Evolutionary conservation across 768 basidiomycete genomes (phyloP).

Genomic region (Mycena galericulata): DNA sequence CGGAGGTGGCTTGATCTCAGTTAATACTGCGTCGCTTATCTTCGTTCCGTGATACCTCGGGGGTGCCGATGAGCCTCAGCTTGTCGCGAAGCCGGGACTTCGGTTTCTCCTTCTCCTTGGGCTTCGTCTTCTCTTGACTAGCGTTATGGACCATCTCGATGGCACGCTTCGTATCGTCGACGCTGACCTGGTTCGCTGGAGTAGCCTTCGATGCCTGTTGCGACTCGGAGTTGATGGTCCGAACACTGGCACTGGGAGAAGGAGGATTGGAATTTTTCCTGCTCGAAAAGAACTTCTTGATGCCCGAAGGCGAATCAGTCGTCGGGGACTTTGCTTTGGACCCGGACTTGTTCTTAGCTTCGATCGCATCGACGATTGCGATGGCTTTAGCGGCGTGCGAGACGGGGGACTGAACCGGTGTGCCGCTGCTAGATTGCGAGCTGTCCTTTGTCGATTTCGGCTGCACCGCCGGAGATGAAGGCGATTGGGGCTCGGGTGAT

Average conservation of each 20-base stretch:
- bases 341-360: conserved; percentile 57
- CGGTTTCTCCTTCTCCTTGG: conserved; percentile 28
- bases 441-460: conserved; percentile 35
- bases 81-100: conserved; percentile 49
- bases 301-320: conserved; percentile 37
- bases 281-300: conserved; percentile 54
- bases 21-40: conserved; percentile 47
- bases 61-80: conserved; percentile 50
- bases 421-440: conserved; percentile 1
- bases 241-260: conserved; percentile 4
- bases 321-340: conserved; percentile 33
- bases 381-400: conserved; percentile 72
- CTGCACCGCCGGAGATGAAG: conserved; percentile 35
- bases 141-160: conserved; percentile 35
- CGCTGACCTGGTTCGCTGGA: conserved; percentile 11
- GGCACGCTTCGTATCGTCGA: conserved; percentile 35
- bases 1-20: background rate
- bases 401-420: conserved; percentile 30
- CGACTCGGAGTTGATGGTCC: background rate
- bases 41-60: conserved; percentile 52
- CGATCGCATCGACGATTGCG: conserved; percentile 69
- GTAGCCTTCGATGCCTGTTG: background rate
- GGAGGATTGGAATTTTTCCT: conserved; percentile 46
- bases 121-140: conserved; percentile 13
- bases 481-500: conserved; percentile 43